These are phyloP conservation scores for Cutaneotrichosporon spelunceum DNA, from an alignment of 1,284 basidiomycete species.

Conservation along the genomic window DNA sequence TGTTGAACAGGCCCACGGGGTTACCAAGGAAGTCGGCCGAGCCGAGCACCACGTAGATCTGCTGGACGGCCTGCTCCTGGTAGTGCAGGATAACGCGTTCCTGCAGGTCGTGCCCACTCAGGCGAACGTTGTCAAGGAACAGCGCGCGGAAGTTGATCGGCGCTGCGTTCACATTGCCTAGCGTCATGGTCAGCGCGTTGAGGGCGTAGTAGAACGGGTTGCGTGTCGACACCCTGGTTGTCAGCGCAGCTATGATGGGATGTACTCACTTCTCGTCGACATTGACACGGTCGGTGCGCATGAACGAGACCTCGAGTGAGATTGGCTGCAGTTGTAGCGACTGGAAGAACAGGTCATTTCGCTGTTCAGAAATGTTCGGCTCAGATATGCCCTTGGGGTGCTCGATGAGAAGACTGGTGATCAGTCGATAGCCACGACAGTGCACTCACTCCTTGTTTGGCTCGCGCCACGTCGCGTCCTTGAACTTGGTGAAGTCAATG, in stretches of 20 bases:
- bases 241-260: background rate
- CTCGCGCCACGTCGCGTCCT: slow-evolving; percentile 83
- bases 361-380: slow-evolving; percentile 59
- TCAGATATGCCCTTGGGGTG: slow-evolving; percentile 75
- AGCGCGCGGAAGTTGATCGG: slow-evolving; percentile 94
- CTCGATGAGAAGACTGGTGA: slow-evolving; percentile 68
- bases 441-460: slow-evolving; percentile 66
- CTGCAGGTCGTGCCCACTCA: slow-evolving; percentile 79
- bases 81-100: slow-evolving; percentile 88
- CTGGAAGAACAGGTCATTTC: slow-evolving; percentile 88
- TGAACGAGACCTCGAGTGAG: slow-evolving; percentile 88
- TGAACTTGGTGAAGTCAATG: slow-evolving; percentile 86
- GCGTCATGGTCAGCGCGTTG: slow-evolving; percentile 93
- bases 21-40: slow-evolving; percentile 82
- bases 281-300: slow-evolving; percentile 90
- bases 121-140: slow-evolving; percentile 88
- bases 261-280: slow-evolving; percentile 79
- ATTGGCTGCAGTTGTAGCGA: slow-evolving; percentile 96
- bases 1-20: slow-evolving; percentile 95
- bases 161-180: slow-evolving; percentile 96
- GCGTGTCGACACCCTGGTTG: slow-evolving; percentile 58
- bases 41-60: slow-evolving; percentile 93
- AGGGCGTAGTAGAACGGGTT: slow-evolving; percentile 92
- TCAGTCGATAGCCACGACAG: slow-evolving; percentile 11
- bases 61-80: slow-evolving; percentile 86